Percentiles rank a stretch among this genome's conserved stretches.
Conservation (phyloP, 345 rosid species). For the Leavenworthia alabamica region DNA sequence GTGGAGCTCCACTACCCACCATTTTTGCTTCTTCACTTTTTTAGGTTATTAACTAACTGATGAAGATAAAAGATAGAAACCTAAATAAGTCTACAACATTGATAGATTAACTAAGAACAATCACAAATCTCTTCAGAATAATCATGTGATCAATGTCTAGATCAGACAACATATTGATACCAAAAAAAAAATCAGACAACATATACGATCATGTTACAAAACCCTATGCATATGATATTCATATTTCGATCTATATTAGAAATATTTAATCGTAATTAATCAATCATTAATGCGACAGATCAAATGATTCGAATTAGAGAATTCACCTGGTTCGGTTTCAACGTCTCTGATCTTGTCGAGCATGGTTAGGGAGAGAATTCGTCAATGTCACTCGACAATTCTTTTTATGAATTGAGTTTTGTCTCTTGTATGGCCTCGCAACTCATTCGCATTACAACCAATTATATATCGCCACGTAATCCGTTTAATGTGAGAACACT, state of each 20-base stretch:
- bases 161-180: no score
- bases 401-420: neutral
- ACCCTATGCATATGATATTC: neutral
- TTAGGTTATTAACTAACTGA: neutral
- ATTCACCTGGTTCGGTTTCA: constrained; percentile 9
- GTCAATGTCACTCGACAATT: neutral
- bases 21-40: constrained; percentile 21
- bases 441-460: neutral
- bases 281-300: neutral
- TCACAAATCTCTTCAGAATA: neutral
- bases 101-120: neutral
- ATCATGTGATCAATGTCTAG: no score
- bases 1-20: constrained; percentile 64
- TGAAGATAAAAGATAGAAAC: neutral
- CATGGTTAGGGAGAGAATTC: neutral
- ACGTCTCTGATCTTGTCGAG: neutral
- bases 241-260: neutral
- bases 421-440: neutral
- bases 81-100: neutral
- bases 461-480: neutral
- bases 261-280: neutral
- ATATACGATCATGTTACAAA: neutral
- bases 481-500: neutral
- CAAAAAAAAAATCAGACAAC: no score
- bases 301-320: neutral